Evolutionary conservation across 495 filamentous ascomycete species (phyloP).

Genomic region (Wilcoxina mikolae): DNA sequence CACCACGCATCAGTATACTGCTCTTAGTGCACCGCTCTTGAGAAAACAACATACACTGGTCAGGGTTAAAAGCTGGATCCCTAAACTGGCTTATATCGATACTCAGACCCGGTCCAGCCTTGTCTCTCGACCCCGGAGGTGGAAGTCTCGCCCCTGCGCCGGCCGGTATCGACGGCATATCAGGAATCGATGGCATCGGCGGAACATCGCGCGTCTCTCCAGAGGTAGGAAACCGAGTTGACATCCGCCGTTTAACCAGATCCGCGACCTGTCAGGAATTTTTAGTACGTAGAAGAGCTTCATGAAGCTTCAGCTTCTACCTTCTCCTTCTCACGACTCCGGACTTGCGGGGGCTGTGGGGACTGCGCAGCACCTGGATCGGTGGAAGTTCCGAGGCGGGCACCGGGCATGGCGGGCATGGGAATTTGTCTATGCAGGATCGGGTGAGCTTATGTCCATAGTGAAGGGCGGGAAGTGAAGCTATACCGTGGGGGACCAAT

Average conservation of each 20-base stretch:
- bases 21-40: neutral
- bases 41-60: constrained; percentile 36
- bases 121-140: constrained; percentile 7
- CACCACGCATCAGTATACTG: neutral
- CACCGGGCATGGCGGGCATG: constrained; percentile 29
- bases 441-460: neutral
- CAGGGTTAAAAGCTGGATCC: constrained; percentile 63
- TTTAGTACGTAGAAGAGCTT: constrained; percentile 6
- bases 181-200: constrained; percentile 22
- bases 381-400: constrained; percentile 9
- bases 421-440: constrained; percentile 20
- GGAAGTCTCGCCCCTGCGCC: constrained; percentile 23
- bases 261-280: constrained; percentile 40
- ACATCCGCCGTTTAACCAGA: constrained; percentile 86
- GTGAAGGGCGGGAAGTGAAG: neutral
- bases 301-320: neutral
- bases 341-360: constrained; percentile 16
- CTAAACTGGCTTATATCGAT: constrained; percentile 59
- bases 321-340: constrained; percentile 27
- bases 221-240: constrained; percentile 58
- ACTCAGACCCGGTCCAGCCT: constrained; percentile 27
- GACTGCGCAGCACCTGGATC: constrained; percentile 3
- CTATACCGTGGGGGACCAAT: constrained; percentile 26
- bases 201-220: constrained; percentile 16
- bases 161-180: constrained; percentile 18